Conservation (phyloP, 345 rosid genomes). For the Lagerstroemia speciosa region DNA sequence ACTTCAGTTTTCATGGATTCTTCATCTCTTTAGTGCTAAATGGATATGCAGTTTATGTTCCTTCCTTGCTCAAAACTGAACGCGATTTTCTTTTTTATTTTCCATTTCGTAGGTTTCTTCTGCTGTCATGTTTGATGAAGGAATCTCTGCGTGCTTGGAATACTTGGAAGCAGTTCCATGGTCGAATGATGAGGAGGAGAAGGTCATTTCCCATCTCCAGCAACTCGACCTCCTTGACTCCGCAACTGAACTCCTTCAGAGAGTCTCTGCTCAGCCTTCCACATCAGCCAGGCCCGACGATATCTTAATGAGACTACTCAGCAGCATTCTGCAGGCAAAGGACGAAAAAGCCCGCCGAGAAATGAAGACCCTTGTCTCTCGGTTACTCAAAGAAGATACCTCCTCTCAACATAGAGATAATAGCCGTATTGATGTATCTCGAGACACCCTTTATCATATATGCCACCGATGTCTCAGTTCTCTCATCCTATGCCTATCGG, state of each 20-base stretch:
- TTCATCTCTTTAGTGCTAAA: background rate
- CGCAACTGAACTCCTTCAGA: slow-evolving; percentile 50
- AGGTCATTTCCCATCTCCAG: slow-evolving; percentile 43
- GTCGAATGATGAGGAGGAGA: slow-evolving; percentile 78
- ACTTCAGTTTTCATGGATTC: background rate
- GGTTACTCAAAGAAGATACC: slow-evolving; percentile 58
- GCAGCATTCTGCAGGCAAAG: slow-evolving; percentile 70
- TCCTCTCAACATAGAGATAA: slow-evolving; percentile 16
- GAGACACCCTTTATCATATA: slow-evolving; percentile 56
- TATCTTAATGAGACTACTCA: slow-evolving; percentile 50
- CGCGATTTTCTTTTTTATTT: background rate
- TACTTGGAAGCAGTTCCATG: slow-evolving; percentile 92
- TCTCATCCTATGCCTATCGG: slow-evolving; percentile 70
- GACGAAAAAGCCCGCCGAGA: slow-evolving; percentile 90
- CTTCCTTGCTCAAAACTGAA: background rate
- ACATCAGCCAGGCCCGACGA: slow-evolving; percentile 51
- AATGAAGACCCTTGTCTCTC: slow-evolving; percentile 64
- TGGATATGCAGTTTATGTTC: background rate
- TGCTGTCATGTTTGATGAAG: slow-evolving; percentile 61
- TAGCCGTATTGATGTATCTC: slow-evolving; percentile 44
- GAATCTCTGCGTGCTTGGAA: slow-evolving; percentile 63
- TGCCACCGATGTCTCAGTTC: slow-evolving; percentile 76
- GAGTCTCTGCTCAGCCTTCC: slow-evolving; percentile 59
- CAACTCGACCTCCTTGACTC: slow-evolving; percentile 65
- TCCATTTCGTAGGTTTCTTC: slow-evolving; percentile 53